Percentiles rank a stretch among this genome's conserved stretches.
Evolutionary conservation across 345 rosid species (phyloP).

Genomic region (Cardamine chenopodiifolia): DNA sequence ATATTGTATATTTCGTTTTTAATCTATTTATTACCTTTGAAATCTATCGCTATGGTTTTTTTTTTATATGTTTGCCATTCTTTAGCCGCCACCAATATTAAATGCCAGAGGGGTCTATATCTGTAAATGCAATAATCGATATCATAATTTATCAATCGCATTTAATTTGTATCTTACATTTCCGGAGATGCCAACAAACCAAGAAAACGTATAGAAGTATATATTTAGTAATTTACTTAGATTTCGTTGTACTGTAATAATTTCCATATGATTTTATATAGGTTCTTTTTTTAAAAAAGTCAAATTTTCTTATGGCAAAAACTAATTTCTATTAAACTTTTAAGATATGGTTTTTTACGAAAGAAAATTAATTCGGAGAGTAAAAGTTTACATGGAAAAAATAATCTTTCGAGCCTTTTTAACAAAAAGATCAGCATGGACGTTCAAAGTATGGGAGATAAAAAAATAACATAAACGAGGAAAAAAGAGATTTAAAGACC

Average conservation of each 20-base stretch:
- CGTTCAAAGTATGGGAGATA: too few species aligned
- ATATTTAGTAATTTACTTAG: background rate
- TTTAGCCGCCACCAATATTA: slow-evolving; percentile 24
- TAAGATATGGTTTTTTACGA: too few species aligned
- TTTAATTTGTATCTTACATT: background rate
- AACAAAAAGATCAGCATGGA: too few species aligned
- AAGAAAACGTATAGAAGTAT: background rate
- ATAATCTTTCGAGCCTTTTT: too few species aligned
- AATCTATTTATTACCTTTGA: background rate
- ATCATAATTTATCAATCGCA: background rate
- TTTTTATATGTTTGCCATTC: background rate
- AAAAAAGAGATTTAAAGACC: too few species aligned
- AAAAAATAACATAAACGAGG: too few species aligned
- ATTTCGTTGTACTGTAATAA: background rate
- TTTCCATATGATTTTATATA: background rate
- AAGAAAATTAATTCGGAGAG: too few species aligned
- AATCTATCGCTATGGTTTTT: background rate
- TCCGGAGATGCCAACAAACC: background rate
- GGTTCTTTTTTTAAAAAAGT: background rate
- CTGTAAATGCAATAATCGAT: slow-evolving; percentile 15
- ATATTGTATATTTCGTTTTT: background rate
- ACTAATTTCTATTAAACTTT: too few species aligned
- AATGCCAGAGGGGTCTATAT: slow-evolving; percentile 25
- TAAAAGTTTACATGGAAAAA: too few species aligned
- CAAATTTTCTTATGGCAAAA: too few species aligned